A percentile compares a stretch with the other conserved stretches of the same genome.
These are phyloP conservation scores for Angomonas deanei DNA, from an alignment of 208 protist genomes.

Conservation along the genomic window DNA sequence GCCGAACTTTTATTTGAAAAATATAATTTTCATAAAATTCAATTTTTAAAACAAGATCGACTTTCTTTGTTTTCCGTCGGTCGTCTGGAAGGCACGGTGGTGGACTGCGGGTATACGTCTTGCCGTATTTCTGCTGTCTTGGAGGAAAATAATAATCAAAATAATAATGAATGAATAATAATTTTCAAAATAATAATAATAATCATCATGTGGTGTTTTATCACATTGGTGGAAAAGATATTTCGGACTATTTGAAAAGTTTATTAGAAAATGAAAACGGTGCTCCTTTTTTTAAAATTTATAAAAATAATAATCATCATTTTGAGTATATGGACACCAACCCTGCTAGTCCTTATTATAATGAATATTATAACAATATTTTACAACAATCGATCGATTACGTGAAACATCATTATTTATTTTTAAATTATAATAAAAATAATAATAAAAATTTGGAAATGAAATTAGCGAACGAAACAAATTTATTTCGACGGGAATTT, in stretches of 20 bases:
- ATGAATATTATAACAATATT: not conserved
- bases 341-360: not conserved
- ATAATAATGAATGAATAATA: not conserved
- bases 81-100: not conserved
- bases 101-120: not conserved
- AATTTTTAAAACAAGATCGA: slow-evolving; percentile 2
- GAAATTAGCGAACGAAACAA: too few species aligned
- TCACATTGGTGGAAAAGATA: not conserved
- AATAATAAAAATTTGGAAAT: not conserved
- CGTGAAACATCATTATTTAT: not conserved
- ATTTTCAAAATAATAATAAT: not conserved
- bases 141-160: not conserved
- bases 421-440: not conserved
- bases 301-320: not conserved
- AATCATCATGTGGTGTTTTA: not conserved
- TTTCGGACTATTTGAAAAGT: not conserved
- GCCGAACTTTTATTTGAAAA: not conserved
- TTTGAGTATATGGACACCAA: not conserved
- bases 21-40: not conserved
- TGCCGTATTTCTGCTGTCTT: not conserved
- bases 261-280: not conserved
- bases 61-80: not conserved
- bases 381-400: not conserved
- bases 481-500: too few species aligned
- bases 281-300: not conserved